phyloP scores from a whole-genome alignment of 1,284 basidiomycete genomes.

The Sanguinoderma infundibulare region DNA sequence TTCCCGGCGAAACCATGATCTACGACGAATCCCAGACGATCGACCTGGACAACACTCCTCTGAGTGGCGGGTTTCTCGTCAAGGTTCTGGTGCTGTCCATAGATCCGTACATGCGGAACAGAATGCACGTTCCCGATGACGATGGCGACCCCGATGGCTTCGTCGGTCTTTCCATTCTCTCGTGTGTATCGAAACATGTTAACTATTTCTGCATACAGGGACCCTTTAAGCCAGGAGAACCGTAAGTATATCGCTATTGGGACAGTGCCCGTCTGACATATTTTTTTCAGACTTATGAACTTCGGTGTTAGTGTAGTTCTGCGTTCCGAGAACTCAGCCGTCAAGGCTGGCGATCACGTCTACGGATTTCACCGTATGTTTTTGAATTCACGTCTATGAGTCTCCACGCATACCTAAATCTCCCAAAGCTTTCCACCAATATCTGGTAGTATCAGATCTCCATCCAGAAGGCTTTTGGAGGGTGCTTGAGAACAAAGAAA shows the following conservation, averaged over 20 bases:
- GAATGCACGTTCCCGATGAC: slow-evolving; percentile 35
- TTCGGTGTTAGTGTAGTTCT: slow-evolving; percentile 47
- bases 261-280: not conserved
- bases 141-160: too few species aligned
- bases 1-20: slow-evolving; percentile 49
- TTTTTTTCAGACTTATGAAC: slow-evolving; percentile 14
- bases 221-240: slow-evolving; percentile 42
- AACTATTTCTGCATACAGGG: too few species aligned
- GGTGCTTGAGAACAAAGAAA: slow-evolving; percentile 30
- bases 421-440: slow-evolving; percentile 6
- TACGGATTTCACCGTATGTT: slow-evolving; percentile 38
- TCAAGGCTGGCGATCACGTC: slow-evolving; percentile 50
- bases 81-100: slow-evolving; percentile 51
- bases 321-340: slow-evolving; percentile 43
- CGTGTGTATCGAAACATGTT: too few species aligned
- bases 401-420: slow-evolving; percentile 27
- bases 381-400: slow-evolving; percentile 8
- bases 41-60: too few species aligned
- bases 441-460: too few species aligned
- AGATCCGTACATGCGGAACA: slow-evolving; percentile 51
- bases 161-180: too few species aligned
- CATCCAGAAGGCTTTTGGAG: slow-evolving; percentile 8
- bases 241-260: slow-evolving; percentile 37
- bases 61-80: slow-evolving; percentile 55
- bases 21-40: slow-evolving; percentile 48